These are phyloP conservation scores for Globisporangium abappressorium DNA, from an alignment of 352 stramenopile genomes.

Conservation along the genomic window DNA sequence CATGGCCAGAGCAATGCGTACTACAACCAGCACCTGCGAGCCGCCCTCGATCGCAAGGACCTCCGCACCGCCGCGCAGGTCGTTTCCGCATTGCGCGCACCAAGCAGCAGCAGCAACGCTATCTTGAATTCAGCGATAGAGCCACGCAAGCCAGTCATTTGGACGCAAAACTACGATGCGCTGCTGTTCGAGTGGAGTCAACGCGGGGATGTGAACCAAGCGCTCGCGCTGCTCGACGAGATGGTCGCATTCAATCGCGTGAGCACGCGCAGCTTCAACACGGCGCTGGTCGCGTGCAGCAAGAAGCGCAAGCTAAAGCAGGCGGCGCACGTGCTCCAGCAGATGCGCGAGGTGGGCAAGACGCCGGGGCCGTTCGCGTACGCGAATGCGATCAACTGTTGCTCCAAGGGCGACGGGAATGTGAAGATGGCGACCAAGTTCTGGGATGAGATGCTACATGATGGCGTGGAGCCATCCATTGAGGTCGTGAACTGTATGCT, in stretches of 20 bases:
- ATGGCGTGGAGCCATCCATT: constrained; percentile 35
- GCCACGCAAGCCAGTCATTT: constrained; percentile 25
- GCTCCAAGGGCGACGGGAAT: constrained; percentile 33
- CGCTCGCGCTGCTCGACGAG: constrained; percentile 46
- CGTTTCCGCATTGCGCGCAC: constrained; percentile 3
- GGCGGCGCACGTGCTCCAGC: constrained; percentile 34
- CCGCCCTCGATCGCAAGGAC: constrained; percentile 31
- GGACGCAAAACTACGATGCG: constrained; percentile 49
- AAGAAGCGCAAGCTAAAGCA: constrained; percentile 34
- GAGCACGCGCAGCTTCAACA: constrained; percentile 57
- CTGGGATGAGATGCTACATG: constrained; percentile 42
- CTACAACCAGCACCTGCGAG: constrained; percentile 41
- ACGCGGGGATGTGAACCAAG: constrained; percentile 34
- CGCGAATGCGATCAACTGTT: constrained; percentile 67
- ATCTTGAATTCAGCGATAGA: constrained; percentile 7
- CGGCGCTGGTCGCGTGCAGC: constrained; percentile 66
- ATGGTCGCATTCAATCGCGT: constrained; percentile 42
- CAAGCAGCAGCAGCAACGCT: constrained; percentile 17
- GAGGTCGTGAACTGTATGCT: constrained; percentile 62
- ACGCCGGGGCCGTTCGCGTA: constrained; percentile 43
- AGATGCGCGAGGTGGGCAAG: constrained; percentile 35
- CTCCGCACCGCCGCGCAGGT: constrained; percentile 28
- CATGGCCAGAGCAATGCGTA: constrained; percentile 31
- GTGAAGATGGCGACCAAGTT: constrained; percentile 35
- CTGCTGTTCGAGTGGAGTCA: constrained; percentile 50